Base-by-base conservation (phyloP, 371 early-diverging fungal genomes). In the Mortierella sp. region DNA sequence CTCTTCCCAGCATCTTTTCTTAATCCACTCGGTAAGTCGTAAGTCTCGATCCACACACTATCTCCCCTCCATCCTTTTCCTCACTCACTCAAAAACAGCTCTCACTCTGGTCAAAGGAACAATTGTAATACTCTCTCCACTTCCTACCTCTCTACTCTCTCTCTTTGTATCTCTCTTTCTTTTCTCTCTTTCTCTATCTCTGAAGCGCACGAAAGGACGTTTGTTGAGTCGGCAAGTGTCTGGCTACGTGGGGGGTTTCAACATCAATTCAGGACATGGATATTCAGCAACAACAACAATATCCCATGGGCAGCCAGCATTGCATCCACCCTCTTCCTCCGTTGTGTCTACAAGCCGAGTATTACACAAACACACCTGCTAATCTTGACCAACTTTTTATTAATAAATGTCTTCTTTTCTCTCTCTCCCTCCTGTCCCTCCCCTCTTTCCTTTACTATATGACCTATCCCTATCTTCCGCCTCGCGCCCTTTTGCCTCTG, bases 331-430 rank as follows among this genome's bases (percentile, higher is more conserved):
- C 38, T 31, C 73, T 19, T 52, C 52, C 34, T 50, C 73, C 28
- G 50, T 31, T 50, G 72, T 72, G 73, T 65, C 73, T 50, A 52
- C 73, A 54, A 72, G 73, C 54, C 76, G 50, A 65, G 68, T 34
- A 47, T 31, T 2, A 55, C 42, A 38, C 42, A 38, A 1, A 38
- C 42, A 3, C 55, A 68, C 70, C 44, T 42, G 44, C 42, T 50
- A 72, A 58, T 76, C 38, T 19, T 65, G 31, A 65, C 65, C 65
- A 31, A 65, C 65, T 65, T 65, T 68, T 65, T 76, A 80, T 76
- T 80, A 76, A 80, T 73, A 80, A 72, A 76, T 58, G 65, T 72
- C 70, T 76, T 47, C 48, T 47, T 71, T 55, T 44, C 52, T 60
- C 50, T 77, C 55, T 73, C 55, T 38, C 28, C 44, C 44, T 48